Evolutionary conservation across 169 alveolate genomes (phyloP).

Genomic region (Plasmodium billcollinsi): DNA sequence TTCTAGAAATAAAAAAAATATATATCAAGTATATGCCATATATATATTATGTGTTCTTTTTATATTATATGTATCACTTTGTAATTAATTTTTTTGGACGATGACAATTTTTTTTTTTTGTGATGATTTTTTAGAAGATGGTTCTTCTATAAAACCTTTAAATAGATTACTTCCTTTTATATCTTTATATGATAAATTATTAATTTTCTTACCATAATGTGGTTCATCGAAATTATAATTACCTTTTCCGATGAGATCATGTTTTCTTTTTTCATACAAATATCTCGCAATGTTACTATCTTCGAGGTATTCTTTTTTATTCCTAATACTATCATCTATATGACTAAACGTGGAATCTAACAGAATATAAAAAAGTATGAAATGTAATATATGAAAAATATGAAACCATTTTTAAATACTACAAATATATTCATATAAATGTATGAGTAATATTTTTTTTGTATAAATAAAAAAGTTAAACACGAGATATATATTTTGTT

Average conservation of each 20-base stretch:
- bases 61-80: neutral
- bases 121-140: conserved; percentile 14
- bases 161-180: conserved; percentile 43
- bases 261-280: conserved; percentile 27
- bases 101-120: conserved; percentile 39
- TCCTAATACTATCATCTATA: neutral
- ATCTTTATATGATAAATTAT: conserved; percentile 33
- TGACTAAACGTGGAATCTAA: conserved; percentile 12
- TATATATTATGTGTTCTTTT: neutral
- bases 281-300: conserved; percentile 48
- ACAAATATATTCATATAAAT: no score
- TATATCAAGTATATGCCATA: no score
- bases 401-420: neutral
- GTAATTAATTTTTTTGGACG: neutral
- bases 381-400: neutral
- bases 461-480: no score
- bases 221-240: conserved; percentile 48
- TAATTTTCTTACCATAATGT: conserved; percentile 51
- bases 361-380: neutral
- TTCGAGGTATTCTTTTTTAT: conserved; percentile 5
- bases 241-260: neutral
- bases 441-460: no score
- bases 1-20: no score
- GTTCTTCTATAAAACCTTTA: conserved; percentile 37
- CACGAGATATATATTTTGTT: no score